Conservation (phyloP, 768 basidiomycete genomes). For the Mycena epipterygia region DNA sequence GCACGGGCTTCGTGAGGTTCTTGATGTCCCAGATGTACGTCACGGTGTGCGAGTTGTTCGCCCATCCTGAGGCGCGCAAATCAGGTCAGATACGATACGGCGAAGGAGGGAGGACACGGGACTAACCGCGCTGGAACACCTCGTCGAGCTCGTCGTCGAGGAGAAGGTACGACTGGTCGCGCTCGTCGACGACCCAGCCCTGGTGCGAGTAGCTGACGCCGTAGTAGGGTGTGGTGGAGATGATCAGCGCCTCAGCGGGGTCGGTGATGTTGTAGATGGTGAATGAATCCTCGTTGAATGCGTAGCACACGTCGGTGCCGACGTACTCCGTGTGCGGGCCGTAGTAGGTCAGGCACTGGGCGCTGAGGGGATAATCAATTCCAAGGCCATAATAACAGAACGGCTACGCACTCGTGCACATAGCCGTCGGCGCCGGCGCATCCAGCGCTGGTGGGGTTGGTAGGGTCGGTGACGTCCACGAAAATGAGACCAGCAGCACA, state of each 20-base stretch:
- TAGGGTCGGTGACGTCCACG: slow-evolving; percentile 45
- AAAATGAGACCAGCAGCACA: slow-evolving; percentile 46
- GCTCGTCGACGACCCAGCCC: slow-evolving; percentile 48
- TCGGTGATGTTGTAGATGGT: slow-evolving; percentile 47
- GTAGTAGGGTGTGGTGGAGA: slow-evolving; percentile 46
- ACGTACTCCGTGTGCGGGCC: slow-evolving; percentile 46
- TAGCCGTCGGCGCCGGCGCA: slow-evolving; percentile 46
- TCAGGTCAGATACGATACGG: background rate
- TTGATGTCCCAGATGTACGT: slow-evolving; percentile 50
- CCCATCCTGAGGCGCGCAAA: slow-evolving; percentile 26
- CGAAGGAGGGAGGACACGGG: background rate
- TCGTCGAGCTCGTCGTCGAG: slow-evolving; percentile 49
- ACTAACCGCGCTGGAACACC: slow-evolving; percentile 30
- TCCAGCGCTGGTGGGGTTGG: slow-evolving; percentile 42
- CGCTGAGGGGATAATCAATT: slow-evolving; percentile 21
- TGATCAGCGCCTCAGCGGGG: slow-evolving; percentile 38
- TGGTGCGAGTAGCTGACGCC: slow-evolving; percentile 50
- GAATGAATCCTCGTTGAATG: slow-evolving; percentile 48
- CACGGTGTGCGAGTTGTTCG: slow-evolving; percentile 36
- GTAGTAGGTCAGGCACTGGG: slow-evolving; percentile 47
- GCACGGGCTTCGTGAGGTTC: slow-evolving; percentile 41
- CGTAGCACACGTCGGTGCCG: slow-evolving; percentile 47
- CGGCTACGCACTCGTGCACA: slow-evolving; percentile 43
- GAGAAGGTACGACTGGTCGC: slow-evolving; percentile 44
- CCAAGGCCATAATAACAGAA: background rate